A percentile compares a stretch with the other conserved stretches of the same genome.
Evolutionary conservation across 208 protist genomes (phyloP).

Genomic region (Phytomonas sp.): DNA sequence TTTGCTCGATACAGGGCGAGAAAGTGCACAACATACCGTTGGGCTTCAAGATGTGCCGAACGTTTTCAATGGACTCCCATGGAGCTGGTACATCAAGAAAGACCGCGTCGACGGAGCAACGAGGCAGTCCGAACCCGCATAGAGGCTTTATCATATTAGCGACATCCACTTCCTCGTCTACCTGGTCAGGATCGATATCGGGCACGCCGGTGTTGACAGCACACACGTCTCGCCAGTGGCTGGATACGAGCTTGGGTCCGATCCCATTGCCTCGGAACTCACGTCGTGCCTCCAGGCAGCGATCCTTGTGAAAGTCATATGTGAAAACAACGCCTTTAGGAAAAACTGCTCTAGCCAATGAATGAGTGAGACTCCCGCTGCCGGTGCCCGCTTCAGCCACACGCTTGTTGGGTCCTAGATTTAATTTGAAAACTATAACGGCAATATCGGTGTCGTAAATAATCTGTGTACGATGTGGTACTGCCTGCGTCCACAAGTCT

Average conservation of each 20-base stretch:
- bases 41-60: constrained; percentile 63
- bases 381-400: constrained; percentile 88
- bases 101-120: constrained; percentile 73
- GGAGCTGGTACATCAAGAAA: constrained; percentile 91
- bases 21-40: constrained; percentile 89
- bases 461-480: constrained; percentile 89
- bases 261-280: constrained; percentile 78
- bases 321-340: constrained; percentile 78
- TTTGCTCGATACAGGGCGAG: constrained; percentile 92
- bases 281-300: constrained; percentile 61
- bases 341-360: constrained; percentile 67
- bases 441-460: constrained; percentile 90
- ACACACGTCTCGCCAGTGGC: constrained; percentile 83
- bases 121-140: constrained; percentile 66
- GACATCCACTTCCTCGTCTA: constrained; percentile 23
- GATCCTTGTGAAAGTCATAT: constrained; percentile 82
- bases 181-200: constrained; percentile 18
- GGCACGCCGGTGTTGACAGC: constrained; percentile 9
- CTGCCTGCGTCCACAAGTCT: constrained; percentile 86
- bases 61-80: constrained; percentile 82
- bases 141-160: constrained; percentile 27
- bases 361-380: constrained; percentile 85
- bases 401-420: constrained; percentile 54
- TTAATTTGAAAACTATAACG: constrained; percentile 69
- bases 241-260: constrained; percentile 41